Evolutionary conservation across 345 rosid genomes (phyloP).

Genomic region (Aethionema arabicum): DNA sequence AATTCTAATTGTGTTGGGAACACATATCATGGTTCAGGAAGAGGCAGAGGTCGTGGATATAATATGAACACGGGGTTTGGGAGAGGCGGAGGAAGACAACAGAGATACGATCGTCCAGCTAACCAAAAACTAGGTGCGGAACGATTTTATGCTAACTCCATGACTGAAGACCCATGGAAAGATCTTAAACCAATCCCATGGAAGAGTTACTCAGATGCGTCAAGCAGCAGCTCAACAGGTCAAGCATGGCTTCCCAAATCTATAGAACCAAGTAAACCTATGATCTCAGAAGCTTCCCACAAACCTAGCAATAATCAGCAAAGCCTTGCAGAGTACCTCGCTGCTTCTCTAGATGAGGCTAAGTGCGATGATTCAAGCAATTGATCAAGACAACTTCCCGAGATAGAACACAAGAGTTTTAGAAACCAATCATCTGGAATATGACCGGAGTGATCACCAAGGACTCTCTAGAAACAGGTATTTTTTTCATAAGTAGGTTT

Average conservation of each 20-base stretch:
- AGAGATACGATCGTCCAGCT: slow-evolving; percentile 32
- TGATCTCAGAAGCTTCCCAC: slow-evolving; percentile 44
- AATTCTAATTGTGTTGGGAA: slow-evolving; percentile 44
- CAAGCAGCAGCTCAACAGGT: slow-evolving; percentile 28
- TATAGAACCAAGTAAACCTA: slow-evolving; percentile 44
- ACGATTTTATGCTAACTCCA: slow-evolving; percentile 56
- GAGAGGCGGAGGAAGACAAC: slow-evolving; percentile 49
- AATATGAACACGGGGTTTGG: slow-evolving; percentile 39
- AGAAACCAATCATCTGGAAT: slow-evolving; percentile 11
- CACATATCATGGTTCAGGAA: slow-evolving; percentile 43
- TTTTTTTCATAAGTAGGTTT: slow-evolving; percentile 8
- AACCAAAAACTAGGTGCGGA: slow-evolving; percentile 40
- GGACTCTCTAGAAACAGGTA: slow-evolving; percentile 13
- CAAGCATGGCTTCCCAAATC: slow-evolving; percentile 67
- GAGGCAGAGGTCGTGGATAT: slow-evolving; percentile 48
- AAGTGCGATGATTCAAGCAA: slow-evolving; percentile 35
- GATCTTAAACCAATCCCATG: slow-evolving; percentile 55
- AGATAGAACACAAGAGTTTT: neutral
- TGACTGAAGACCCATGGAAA: slow-evolving; percentile 87
- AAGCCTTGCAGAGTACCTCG: slow-evolving; percentile 86
- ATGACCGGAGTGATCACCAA: neutral
- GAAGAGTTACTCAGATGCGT: slow-evolving; percentile 43
- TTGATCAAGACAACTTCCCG: slow-evolving; percentile 23
- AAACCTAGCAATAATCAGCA: slow-evolving; percentile 44
- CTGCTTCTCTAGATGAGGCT: slow-evolving; percentile 71